Conservation (phyloP, 2,329 filamentous ascomycete species). For the Fusarium scirpi region DNA sequence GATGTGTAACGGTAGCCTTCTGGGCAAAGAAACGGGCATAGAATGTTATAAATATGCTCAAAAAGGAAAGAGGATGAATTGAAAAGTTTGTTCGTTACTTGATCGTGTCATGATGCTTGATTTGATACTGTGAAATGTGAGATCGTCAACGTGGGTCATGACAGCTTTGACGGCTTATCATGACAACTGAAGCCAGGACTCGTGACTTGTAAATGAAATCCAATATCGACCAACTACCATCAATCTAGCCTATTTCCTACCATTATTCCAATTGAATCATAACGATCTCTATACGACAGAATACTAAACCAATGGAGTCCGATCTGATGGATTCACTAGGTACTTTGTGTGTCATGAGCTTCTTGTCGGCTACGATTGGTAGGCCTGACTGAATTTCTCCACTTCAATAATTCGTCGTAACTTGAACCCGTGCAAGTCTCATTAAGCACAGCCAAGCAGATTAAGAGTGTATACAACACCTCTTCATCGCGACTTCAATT, state of each 20-base stretch:
- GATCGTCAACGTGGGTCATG: not conserved
- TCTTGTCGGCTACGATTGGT: not conserved
- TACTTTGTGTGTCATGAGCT: not conserved
- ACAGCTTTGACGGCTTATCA: not conserved
- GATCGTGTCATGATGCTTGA: not conserved
- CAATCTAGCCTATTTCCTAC: not conserved
- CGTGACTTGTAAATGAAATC: not conserved
- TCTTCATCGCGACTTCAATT: not conserved
- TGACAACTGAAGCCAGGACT: not conserved
- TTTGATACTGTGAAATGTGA: not conserved
- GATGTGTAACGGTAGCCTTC: slow-evolving; percentile 34
- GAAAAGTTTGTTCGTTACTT: slow-evolving; percentile 27
- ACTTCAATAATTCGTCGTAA: not conserved
- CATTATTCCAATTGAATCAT: too few species aligned
- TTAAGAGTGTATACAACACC: not conserved
- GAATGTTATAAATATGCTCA: slow-evolving; percentile 7
- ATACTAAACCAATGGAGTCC: not conserved
- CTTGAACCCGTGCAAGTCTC: not conserved
- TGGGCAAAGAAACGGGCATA: slow-evolving; percentile 8
- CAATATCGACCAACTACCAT: not conserved
- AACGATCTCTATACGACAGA: not conserved
- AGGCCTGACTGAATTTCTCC: not conserved
- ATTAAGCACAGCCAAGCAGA: not conserved
- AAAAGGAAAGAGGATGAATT: slow-evolving; percentile 33
- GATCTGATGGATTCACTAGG: not conserved